Base-by-base conservation (phyloP, 2,329 filamentous ascomycete genomes). In the Xylariaceae sp. region DNA sequence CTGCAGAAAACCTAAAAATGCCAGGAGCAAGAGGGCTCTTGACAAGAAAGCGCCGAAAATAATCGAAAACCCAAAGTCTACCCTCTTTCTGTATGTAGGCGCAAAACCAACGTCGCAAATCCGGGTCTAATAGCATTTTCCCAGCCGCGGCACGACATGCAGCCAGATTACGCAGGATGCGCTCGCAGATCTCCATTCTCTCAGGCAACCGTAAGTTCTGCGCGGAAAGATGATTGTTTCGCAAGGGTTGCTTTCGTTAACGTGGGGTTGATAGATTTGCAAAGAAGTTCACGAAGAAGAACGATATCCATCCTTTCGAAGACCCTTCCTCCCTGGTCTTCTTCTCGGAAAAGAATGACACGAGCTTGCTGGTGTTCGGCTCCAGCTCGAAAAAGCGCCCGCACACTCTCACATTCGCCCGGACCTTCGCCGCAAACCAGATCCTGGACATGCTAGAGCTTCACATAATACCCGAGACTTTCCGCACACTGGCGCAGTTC, bases 281-380 rank as follows among this genome's bases (percentile, higher is more conserved):
- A 49, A 83, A 94, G 64, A 88, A 89, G 52, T 95, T 98, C 70
- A 86, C 81, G 66, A 98, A 97, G 76, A 97, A 97, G 72, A 98
- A 98, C 66, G 74, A 81, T 52, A 84, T 95, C 55, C 88, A 92
- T 64, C 92, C 92, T 2, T 98, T 98, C 64, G 90, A 96, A 64
- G 88, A 94, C 61, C 70, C 85, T 48, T 73, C 83, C 18, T 90
- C 85, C 37, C 76, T 97, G 51, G 88, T 96, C 66, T 98, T 98
- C 71, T 89, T 98, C 71, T 83, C 84, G 47, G 82, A 89, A 60
- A 98, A 97, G 71, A 98, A 98, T 67, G 92, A 98, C 63, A 82
- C 86, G 56, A 85, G 81, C 31, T 70, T 96, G 33, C 74, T 96
- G 50, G 75, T 92, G 50, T 94, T 94, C 55, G 89, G 83, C 36